A percentile compares a stretch with the other conserved stretches of the same genome.
These are phyloP conservation scores for Byssothecium circinans DNA, from an alignment of 2,329 filamentous ascomycete genomes.

Conservation along the genomic window DNA sequence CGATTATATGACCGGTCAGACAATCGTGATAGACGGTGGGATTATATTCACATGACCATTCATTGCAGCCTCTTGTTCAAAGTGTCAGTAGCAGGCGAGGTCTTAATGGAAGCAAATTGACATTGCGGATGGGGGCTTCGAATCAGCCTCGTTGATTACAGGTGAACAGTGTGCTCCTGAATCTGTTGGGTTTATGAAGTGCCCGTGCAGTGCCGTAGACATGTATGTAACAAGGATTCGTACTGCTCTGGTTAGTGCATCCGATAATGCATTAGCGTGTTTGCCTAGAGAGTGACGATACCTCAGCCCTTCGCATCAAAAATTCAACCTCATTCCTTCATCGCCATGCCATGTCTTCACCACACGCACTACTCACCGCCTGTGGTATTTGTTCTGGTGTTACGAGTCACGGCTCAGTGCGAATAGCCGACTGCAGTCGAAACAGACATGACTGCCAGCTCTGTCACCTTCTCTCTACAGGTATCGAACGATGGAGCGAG, in stretches of 20 bases:
- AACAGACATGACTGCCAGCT: not conserved
- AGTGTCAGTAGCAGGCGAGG: not conserved
- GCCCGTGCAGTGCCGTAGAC: too few species aligned
- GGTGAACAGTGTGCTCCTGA: too few species aligned
- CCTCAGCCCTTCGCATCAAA: not conserved
- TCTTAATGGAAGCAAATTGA: too few species aligned
- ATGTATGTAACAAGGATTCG: too few species aligned
- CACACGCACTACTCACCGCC: not conserved
- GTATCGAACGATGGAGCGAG: not conserved
- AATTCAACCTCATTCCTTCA: not conserved
- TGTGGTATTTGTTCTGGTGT: not conserved
- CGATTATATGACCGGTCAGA: constrained; percentile 68
- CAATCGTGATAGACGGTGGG: constrained; percentile 63
- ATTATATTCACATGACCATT: constrained; percentile 51
- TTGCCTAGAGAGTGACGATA: too few species aligned
- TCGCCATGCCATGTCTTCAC: not conserved
- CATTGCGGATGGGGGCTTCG: too few species aligned
- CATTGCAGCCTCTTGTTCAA: not conserved
- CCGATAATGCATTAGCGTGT: too few species aligned
- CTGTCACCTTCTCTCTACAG: not conserved
- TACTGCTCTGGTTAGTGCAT: too few species aligned
- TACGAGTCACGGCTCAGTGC: not conserved
- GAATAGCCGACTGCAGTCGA: not conserved
- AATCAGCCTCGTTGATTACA: too few species aligned
- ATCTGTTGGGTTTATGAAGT: too few species aligned